A percentile compares a stretch with the other conserved stretches of the same genome.
These are phyloP conservation scores for Tricholoma sp. DNA, from an alignment of 768 basidiomycete species.

Conservation along the genomic window DNA sequence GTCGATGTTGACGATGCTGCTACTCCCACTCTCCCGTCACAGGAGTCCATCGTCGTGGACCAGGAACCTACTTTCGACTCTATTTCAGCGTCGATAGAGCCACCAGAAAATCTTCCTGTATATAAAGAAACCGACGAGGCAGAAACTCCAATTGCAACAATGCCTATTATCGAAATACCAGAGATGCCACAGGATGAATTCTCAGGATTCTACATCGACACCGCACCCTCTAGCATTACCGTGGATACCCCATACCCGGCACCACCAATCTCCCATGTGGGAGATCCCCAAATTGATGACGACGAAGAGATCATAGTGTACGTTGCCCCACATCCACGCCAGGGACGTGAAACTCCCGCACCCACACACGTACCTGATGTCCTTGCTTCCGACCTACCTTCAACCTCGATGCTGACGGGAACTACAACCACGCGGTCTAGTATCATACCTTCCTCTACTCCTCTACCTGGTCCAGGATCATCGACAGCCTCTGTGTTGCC, in stretches of 20 bases:
- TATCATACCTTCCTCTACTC: constrained; percentile 1
- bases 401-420: constrained; percentile 23
- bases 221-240: constrained; percentile 22
- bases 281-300: constrained; percentile 23
- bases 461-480: background rate
- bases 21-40: background rate
- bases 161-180: background rate
- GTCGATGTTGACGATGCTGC: background rate
- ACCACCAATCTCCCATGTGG: background rate
- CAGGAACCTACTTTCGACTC: background rate
- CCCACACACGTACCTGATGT: constrained; percentile 4
- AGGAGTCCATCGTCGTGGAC: background rate
- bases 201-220: constrained; percentile 36
- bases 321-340: constrained; percentile 66
- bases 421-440: constrained; percentile 12
- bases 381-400: constrained; percentile 6
- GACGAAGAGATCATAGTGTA: constrained; percentile 76
- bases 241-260: constrained; percentile 10
- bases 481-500: background rate
- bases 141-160: background rate
- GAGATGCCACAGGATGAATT: background rate
- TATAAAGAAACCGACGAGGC: background rate
- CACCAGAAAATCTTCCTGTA: background rate
- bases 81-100: background rate
- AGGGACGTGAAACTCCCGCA: constrained; percentile 11